A percentile compares a stretch with the other conserved stretches of the same genome.
phyloP scores from a whole-genome alignment of 140 eudicot genomes.

The Cichorium intybus region DNA sequence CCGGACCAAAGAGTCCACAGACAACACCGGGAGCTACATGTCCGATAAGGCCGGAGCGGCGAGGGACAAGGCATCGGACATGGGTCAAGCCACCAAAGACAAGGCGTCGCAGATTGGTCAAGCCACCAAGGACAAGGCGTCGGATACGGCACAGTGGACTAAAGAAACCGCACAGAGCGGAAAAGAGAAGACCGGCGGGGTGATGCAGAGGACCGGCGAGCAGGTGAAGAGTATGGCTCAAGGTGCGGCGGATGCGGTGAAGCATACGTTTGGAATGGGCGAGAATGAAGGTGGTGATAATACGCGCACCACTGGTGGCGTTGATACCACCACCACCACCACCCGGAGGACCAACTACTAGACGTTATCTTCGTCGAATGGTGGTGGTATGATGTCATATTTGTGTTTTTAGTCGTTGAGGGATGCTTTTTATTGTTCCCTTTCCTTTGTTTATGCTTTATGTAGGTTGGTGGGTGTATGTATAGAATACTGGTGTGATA shows the following conservation, averaged over 20 bases:
- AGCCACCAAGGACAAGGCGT: slow-evolving; percentile 62
- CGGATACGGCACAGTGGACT: slow-evolving; percentile 52
- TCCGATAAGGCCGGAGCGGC: slow-evolving; percentile 44
- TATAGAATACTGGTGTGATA: neutral
- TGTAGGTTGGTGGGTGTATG: neutral
- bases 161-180: slow-evolving; percentile 68
- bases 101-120: slow-evolving; percentile 48
- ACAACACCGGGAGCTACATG: slow-evolving; percentile 51
- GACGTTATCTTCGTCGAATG: neutral
- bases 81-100: slow-evolving; percentile 56
- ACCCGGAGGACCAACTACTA: neutral
- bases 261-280: slow-evolving; percentile 64
- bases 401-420: neutral
- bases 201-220: slow-evolving; percentile 60
- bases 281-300: slow-evolving; percentile 26
- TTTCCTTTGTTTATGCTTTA: neutral
- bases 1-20: slow-evolving; percentile 34
- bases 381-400: neutral
- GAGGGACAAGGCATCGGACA: slow-evolving; percentile 39
- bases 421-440: neutral
- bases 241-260: slow-evolving; percentile 78
- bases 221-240: slow-evolving; percentile 68
- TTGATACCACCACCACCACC: neutral
- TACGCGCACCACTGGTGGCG: neutral
- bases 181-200: slow-evolving; percentile 70